Percentiles rank a stretch among this genome's conserved stretches.
Conservation (phyloP, 1,139 yeast species). For the Schizosaccharomyces versatilis region DNA sequence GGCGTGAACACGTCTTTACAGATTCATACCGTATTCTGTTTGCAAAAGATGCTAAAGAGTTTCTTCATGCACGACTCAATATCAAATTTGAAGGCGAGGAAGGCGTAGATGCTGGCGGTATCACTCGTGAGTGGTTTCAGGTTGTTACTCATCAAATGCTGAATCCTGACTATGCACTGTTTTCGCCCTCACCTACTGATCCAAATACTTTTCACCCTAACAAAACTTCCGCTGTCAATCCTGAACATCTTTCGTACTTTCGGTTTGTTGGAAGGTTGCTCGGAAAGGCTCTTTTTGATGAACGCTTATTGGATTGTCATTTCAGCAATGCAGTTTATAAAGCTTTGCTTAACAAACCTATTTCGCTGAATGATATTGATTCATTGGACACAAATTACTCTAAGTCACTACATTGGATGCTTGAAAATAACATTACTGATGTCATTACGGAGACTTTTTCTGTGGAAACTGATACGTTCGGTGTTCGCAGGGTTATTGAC, state of each 20-base stretch:
- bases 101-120: slow-evolving; percentile 97
- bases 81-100: slow-evolving; percentile 77
- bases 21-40: slow-evolving; percentile 74
- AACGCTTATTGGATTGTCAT: slow-evolving; percentile 76
- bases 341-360: slow-evolving; percentile 56
- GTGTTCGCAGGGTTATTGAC: slow-evolving; percentile 63
- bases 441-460: slow-evolving; percentile 90
- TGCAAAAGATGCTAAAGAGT: slow-evolving; percentile 57
- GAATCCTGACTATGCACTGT: slow-evolving; percentile 86
- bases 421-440: slow-evolving; percentile 87
- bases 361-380: slow-evolving; percentile 83
- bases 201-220: slow-evolving; percentile 91
- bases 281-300: slow-evolving; percentile 84
- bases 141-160: slow-evolving; percentile 87
- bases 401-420: slow-evolving; percentile 85
- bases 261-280: slow-evolving; percentile 84
- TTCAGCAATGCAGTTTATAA: slow-evolving; percentile 90
- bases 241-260: slow-evolving; percentile 66
- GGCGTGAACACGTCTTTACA: slow-evolving; percentile 77
- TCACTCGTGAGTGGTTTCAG: slow-evolving; percentile 93
- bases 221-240: slow-evolving; percentile 76
- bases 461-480: slow-evolving; percentile 83
- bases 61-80: slow-evolving; percentile 51
- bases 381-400: slow-evolving; percentile 79
- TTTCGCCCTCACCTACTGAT: slow-evolving; percentile 80